Evolutionary conservation across 2,329 filamentous ascomycete species (phyloP), one percentile per base, ranked within the genome.

Genomic region (Lasiodiplodia sp.): DNA sequence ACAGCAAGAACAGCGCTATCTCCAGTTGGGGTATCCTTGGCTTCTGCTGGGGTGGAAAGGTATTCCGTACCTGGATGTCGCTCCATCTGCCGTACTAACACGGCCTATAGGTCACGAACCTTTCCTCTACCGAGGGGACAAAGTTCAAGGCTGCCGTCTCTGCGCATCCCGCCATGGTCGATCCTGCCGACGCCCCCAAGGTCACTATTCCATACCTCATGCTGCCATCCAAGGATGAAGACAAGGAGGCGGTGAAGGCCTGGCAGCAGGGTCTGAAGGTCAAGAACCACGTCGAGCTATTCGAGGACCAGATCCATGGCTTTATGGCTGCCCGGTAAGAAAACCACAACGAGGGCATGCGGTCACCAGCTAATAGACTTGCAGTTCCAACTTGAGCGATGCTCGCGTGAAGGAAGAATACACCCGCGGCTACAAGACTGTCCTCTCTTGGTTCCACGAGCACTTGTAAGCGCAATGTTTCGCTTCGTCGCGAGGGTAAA

Each of bases 131-230:
- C 66, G 73, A 83, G 68, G 83, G 82, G 53, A 86, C 85, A 25
- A 76, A 77, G 16, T 89, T 89, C 82, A 88, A 87, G 78, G 86
- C 83, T 18, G 87, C 84, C 3, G 87, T 83, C 11, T 81, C 86
- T 31, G 83, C 80, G 71, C 87, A 89, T 75, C 87, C 87, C 6
- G 87, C 87, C 34, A 88, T 89, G 87, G 82, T 89, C 14, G 87
- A 88, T 63, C 83, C 83, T 16, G 82, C 85, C 34, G 87, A 89
- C 71, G 87, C 87, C 2, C 81, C 83, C 58, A 82, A 81, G 5
- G 81, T 89, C 47, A 84, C 82, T 4, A 86, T 89, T 49, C 87
- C 87, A 1, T 86, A 86, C 76, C 82, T 83, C 7, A 81, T 88
- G 80, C 80, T 90, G 51, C 86, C 87, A 2, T 85, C 82, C 47